These are phyloP conservation scores for Eleusine indica DNA, from an alignment of 176 grass and related monocot genomes.

Conservation along the genomic window DNA sequence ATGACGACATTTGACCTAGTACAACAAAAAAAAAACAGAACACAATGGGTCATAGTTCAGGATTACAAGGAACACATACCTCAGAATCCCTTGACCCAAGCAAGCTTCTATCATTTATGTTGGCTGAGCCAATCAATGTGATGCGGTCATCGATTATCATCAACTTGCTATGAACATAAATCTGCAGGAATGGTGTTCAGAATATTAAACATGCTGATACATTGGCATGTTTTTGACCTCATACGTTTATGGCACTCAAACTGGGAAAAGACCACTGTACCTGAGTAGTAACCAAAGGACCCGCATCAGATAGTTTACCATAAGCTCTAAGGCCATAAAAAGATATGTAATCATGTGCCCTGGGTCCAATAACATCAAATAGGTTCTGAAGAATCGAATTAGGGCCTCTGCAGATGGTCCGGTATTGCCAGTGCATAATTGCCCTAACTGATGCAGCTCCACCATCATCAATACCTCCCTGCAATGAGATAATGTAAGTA, in stretches of 20 bases:
- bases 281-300: slow-evolving; percentile 89
- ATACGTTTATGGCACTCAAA: slow-evolving; percentile 17
- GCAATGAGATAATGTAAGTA: slow-evolving; percentile 36
- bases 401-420: slow-evolving; percentile 92
- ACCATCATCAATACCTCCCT: slow-evolving; percentile 98
- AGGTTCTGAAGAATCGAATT: slow-evolving; percentile 96
- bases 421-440: slow-evolving; percentile 99
- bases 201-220: slow-evolving; percentile 25
- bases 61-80: slow-evolving; percentile 54
- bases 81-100: slow-evolving; percentile 98
- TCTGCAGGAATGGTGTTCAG: slow-evolving; percentile 49
- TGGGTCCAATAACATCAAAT: slow-evolving; percentile 81
- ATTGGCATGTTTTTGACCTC: neutral
- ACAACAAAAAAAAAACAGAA: slow-evolving; percentile 15
- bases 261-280: slow-evolving; percentile 47
- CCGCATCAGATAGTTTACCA: slow-evolving; percentile 73
- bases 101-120: slow-evolving; percentile 99
- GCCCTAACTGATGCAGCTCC: slow-evolving; percentile 97
- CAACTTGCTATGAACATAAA: slow-evolving; percentile 99
- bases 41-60: slow-evolving; percentile 9
- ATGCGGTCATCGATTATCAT: slow-evolving; percentile 98
- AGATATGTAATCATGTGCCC: slow-evolving; percentile 91
- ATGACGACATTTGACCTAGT: neutral
- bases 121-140: slow-evolving; percentile 94
- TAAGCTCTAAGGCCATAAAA: slow-evolving; percentile 95